Base-by-base conservation (phyloP, 208 protist species). In the Zelonia costaricensis region DNA sequence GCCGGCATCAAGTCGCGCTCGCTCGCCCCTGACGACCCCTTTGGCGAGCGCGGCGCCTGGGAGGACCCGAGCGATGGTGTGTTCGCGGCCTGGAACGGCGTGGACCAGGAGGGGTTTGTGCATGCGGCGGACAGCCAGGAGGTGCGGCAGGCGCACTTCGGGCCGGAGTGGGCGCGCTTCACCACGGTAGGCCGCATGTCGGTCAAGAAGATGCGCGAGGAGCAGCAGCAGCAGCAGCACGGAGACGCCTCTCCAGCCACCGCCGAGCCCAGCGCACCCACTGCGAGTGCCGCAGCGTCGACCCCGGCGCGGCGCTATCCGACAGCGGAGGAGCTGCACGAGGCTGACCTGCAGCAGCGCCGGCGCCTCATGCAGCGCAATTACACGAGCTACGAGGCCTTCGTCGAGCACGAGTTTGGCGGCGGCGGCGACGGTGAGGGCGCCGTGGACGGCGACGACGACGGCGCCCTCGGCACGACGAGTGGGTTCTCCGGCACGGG, bases 131-230 rank as follows among this genome's bases (percentile, higher is more conserved):
- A 81, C 18, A 90, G 82, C 46, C 76, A 71, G 16, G 80, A 87
- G 64, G 78, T 94, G 46, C 76, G 74, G 3, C 61, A 80, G 57
- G 75, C 82, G 0, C 88, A 94, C 62, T 91, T 94, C 61, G 88
- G 88, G 7, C 88, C 88, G 1, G 77, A 86, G 56, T 94, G 88
- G 88, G 74, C 88, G 3, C 67, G 74, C 23, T 88, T 91, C 39
- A 77, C 77, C 23, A 90, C 84, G 5, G 74, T 94, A 3, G 88
- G 82, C 1, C 74, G 80, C 18, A 13, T 91, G 12, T 85, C 84
- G 0, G 65, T 88, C 0, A 72, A 82, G 53, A 86, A 81, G 51
- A 85, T 85, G 82, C 71, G 78, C 46, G 75, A 84, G 39, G 55
- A 70, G 12, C 48, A 58, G 38, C 18, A 28, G 10, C 15, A 62